phyloP scores from a whole-genome alignment of 768 basidiomycete species.

The Artomyces pyxidatus region DNA sequence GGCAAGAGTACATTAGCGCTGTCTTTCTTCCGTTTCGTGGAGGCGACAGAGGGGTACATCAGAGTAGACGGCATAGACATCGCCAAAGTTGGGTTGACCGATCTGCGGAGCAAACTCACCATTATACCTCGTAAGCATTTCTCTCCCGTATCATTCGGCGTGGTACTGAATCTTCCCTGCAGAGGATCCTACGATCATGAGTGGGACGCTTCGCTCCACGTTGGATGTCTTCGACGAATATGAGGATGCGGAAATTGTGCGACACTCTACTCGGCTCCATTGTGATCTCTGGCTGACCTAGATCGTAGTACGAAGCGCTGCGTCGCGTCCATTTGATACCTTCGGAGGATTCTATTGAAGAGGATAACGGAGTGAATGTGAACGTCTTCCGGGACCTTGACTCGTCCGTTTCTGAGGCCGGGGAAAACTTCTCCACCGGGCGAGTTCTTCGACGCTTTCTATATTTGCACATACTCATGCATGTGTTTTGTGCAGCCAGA shows the following conservation, averaged over 20 bases:
- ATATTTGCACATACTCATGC: no score
- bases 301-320: constrained; percentile 77
- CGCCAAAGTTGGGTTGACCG: constrained; percentile 69
- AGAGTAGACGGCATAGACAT: constrained; percentile 75
- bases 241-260: constrained; percentile 71
- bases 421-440: constrained; percentile 88
- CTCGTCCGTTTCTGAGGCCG: constrained; percentile 69
- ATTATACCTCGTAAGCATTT: constrained; percentile 58
- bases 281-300: constrained; percentile 1
- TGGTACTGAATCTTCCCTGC: constrained; percentile 7
- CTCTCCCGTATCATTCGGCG: background rate
- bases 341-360: constrained; percentile 38
- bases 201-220: constrained; percentile 72
- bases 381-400: constrained; percentile 77
- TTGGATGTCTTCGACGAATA: constrained; percentile 89
- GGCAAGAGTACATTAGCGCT: constrained; percentile 80
- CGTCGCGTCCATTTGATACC: constrained; percentile 77
- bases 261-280: constrained; percentile 16
- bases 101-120: constrained; percentile 69
- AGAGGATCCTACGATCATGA: constrained; percentile 88
- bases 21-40: constrained; percentile 88
- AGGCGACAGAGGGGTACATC: constrained; percentile 70
- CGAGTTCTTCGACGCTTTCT: constrained; percentile 24
- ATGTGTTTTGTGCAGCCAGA: constrained; percentile 39
- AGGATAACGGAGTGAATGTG: constrained; percentile 43